Conservation (phyloP, 1,284 basidiomycete genomes). For the Sporisorium reilianum region DNA sequence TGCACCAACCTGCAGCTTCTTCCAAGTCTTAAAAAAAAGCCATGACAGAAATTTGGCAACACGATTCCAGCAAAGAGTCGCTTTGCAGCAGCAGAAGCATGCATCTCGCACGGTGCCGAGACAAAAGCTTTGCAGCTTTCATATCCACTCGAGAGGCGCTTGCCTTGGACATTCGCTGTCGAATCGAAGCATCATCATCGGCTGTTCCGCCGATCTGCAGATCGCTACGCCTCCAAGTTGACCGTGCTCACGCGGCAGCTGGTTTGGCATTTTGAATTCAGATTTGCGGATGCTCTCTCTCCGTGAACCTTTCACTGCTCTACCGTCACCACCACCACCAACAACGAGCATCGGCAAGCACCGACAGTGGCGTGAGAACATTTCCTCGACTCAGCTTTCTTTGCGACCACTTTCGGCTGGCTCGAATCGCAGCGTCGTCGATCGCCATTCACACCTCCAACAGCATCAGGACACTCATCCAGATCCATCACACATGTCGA, state of each 20-base stretch:
- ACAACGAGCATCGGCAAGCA: not conserved
- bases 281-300: not conserved
- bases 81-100: not conserved
- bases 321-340: not conserved
- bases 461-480: not conserved
- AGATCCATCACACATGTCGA: constrained; percentile 19
- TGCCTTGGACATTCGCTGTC: not conserved
- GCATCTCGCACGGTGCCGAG: not conserved
- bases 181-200: not conserved
- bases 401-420: not conserved
- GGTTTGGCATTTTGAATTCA: not conserved
- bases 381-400: not conserved
- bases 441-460: not conserved
- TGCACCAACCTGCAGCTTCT: too few species aligned
- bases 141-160: not conserved
- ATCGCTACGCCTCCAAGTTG: not conserved
- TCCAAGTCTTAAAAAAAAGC: not conserved
- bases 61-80: not conserved
- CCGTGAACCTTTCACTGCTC: not conserved
- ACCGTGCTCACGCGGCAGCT: not conserved
- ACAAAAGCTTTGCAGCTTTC: not conserved
- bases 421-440: constrained; percentile 1
- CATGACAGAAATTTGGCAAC: not conserved
- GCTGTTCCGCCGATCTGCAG: constrained; percentile 5
- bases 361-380: not conserved